phyloP scores from a whole-genome alignment of 2,329 filamentous ascomycete genomes.

The Stachybotrys chlorohalonatus region DNA sequence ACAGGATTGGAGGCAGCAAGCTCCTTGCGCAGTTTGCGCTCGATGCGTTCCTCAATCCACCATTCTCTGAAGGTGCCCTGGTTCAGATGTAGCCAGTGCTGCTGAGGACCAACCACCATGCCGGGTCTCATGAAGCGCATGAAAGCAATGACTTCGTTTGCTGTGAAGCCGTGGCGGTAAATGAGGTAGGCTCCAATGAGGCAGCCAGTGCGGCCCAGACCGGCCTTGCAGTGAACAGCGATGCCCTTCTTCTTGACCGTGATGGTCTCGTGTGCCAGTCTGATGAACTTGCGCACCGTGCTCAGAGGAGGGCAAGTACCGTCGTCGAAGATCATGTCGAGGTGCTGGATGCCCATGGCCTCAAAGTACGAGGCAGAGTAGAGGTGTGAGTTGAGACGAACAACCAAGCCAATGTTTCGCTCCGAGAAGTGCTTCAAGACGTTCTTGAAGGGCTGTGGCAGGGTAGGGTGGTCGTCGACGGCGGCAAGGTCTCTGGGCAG shows the following conservation, averaged over 20 bases:
- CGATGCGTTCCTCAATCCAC: conserved; percentile 87
- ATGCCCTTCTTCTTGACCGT: conserved; percentile 85
- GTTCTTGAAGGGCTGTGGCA: conserved; percentile 90
- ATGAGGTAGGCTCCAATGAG: conserved; percentile 96
- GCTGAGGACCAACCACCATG: conserved; percentile 97
- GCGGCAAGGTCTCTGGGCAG: conserved; percentile 70
- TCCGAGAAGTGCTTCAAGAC: conserved; percentile 83
- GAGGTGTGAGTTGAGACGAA: conserved; percentile 88
- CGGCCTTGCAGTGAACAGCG: conserved; percentile 97
- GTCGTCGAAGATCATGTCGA: conserved; percentile 99
- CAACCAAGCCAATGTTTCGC: conserved; percentile 84
- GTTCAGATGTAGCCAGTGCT: conserved; percentile 98
- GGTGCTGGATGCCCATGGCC: conserved; percentile 84
- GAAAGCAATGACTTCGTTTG: conserved; percentile 93
- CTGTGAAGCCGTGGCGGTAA: conserved; percentile 93
- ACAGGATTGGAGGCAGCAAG: conserved; percentile 37
- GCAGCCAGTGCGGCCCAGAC: conserved; percentile 88
- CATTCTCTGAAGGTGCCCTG: conserved; percentile 96
- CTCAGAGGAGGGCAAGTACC: conserved; percentile 86
- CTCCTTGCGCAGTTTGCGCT: conserved; percentile 55
- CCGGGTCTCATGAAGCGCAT: conserved; percentile 99
- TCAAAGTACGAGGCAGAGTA: conserved; percentile 98
- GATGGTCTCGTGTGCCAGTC: conserved; percentile 89
- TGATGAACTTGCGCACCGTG: conserved; percentile 91
- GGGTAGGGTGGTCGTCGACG: conserved; percentile 57